phyloP scores from a whole-genome alignment of 148 eudicot genomes.

The Camellia sinensis region DNA sequence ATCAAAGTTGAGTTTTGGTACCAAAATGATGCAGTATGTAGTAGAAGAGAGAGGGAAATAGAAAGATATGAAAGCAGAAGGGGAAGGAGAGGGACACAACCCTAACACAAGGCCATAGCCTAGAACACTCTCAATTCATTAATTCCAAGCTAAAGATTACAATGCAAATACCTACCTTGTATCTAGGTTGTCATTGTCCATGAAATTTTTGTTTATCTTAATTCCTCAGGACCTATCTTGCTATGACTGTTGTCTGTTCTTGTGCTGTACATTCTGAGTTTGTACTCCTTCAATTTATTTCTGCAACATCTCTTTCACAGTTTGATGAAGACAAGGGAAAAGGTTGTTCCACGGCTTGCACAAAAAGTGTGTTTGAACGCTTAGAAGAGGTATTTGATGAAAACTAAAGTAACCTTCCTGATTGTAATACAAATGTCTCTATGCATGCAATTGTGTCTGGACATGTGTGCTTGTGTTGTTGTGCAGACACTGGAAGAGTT shows the following conservation, averaged over 20 bases:
- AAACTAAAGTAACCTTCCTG: background rate
- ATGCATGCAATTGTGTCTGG: background rate
- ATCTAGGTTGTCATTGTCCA: background rate
- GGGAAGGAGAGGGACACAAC: too few species aligned
- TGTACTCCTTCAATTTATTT: background rate
- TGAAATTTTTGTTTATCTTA: background rate
- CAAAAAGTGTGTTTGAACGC: conserved; percentile 62
- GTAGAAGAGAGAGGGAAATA: too few species aligned
- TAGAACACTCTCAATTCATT: too few species aligned
- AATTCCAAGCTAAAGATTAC: too few species aligned
- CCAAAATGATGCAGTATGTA: too few species aligned
- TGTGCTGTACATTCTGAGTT: too few species aligned
- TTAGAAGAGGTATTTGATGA: conserved; percentile 63
- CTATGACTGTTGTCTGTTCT: background rate
- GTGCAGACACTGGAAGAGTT: background rate
- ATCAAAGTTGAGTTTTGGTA: too few species aligned
- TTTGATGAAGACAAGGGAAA: conserved; percentile 70
- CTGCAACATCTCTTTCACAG: conserved; percentile 39
- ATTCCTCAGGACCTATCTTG: background rate
- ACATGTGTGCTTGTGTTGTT: background rate
- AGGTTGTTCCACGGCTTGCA: conserved; percentile 37
- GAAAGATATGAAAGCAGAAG: too few species aligned
- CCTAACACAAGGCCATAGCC: too few species aligned
- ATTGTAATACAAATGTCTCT: background rate
- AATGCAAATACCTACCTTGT: background rate